These are phyloP conservation scores for Dillenia turbinata DNA, from an alignment of 164 flowering plant genomes.

Conservation along the genomic window DNA sequence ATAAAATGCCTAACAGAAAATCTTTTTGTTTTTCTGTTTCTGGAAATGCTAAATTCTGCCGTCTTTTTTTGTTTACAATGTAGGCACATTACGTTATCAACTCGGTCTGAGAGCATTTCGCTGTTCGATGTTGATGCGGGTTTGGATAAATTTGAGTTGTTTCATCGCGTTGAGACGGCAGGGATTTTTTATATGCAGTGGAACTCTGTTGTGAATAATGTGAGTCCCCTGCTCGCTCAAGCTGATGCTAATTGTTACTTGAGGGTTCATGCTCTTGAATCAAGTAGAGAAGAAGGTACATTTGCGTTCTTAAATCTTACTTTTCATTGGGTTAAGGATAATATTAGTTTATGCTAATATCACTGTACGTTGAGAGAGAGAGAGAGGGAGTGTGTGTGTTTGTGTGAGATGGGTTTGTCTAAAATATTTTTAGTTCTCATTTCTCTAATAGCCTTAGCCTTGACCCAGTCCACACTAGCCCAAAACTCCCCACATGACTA, in stretches of 20 bases:
- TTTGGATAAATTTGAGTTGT: slow-evolving; percentile 32
- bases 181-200: slow-evolving; percentile 93
- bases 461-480: too few species aligned
- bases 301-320: too few species aligned
- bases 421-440: too few species aligned
- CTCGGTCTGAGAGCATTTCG: slow-evolving; percentile 70
- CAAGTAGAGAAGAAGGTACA: too few species aligned
- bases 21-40: slow-evolving; percentile 3
- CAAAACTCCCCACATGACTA: slow-evolving; percentile 10
- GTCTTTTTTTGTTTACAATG: not conserved
- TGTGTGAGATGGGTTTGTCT: too few species aligned
- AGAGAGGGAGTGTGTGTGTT: too few species aligned
- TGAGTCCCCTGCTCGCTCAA: slow-evolving; percentile 62
- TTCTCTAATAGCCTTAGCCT: too few species aligned
- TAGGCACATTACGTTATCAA: slow-evolving; percentile 21
- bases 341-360: too few species aligned
- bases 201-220: slow-evolving; percentile 40
- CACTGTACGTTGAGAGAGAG: too few species aligned
- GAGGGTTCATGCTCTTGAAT: slow-evolving; percentile 45
- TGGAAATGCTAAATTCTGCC: not conserved
- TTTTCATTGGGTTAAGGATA: too few species aligned
- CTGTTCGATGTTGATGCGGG: slow-evolving; percentile 63
- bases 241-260: slow-evolving; percentile 86
- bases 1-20: slow-evolving; percentile 24
- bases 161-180: slow-evolving; percentile 48